Evolutionary conservation across 306 rosid genomes (phyloP).

Genomic region (Rosa chinensis): DNA sequence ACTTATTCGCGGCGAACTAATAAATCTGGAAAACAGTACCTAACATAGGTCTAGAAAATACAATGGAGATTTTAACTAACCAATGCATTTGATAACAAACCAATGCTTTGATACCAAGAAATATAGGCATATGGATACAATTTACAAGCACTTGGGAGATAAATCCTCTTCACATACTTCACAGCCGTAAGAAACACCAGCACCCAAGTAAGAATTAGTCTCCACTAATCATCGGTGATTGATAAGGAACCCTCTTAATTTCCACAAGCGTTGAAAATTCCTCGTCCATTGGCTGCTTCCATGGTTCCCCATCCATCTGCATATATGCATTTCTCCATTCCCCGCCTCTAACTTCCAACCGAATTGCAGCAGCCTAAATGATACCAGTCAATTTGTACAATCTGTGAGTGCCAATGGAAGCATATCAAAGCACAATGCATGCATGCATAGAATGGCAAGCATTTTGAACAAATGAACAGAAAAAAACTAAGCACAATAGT

Average conservation of each 20-base stretch:
- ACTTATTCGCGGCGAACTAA: not conserved
- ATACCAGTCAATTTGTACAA: constrained; percentile 1
- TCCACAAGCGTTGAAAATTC: constrained; percentile 80
- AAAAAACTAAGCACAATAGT: not conserved
- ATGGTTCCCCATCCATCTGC: constrained; percentile 99
- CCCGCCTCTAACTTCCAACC: constrained; percentile 90
- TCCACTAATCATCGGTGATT: constrained; percentile 70
- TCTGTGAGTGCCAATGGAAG: not conserved
- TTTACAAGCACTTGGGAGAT: constrained; percentile 24
- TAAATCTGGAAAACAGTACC: not conserved
- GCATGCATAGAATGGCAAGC: not conserved
- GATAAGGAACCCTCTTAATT: constrained; percentile 83
- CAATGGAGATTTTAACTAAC: not conserved
- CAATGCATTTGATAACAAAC: not conserved
- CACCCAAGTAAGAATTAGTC: constrained; percentile 30
- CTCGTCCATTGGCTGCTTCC: constrained; percentile 81
- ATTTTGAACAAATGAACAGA: not conserved
- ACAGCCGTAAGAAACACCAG: not conserved
- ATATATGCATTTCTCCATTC: constrained; percentile 74
- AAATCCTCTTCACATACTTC: not conserved
- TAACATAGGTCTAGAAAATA: not conserved
- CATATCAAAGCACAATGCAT: not conserved
- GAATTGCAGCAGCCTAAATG: constrained; percentile 84
- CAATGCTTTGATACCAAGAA: not conserved
- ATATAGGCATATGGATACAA: constrained; percentile 12